phyloP scores from a whole-genome alignment of 202 grass and related monocot genomes.

The Schoenoplectus triqueter region DNA sequence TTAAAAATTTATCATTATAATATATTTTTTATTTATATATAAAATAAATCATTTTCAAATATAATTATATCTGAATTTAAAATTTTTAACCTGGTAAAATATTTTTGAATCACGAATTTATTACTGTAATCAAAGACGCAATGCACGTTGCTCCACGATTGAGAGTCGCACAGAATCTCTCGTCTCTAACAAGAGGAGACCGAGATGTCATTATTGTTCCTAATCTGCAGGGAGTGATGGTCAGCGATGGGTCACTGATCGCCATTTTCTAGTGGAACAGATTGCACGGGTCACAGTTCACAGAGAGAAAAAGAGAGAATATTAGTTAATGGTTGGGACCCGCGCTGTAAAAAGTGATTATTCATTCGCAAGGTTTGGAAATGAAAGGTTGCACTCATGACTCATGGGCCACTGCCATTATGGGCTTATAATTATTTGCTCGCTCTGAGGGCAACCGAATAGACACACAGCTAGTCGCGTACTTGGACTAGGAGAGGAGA shows the following conservation, averaged over 20 bases:
- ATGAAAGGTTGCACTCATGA: conserved; percentile 23
- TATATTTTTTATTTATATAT: too few relatives aligned
- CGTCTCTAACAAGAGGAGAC: background rate
- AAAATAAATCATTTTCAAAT: too few relatives aligned
- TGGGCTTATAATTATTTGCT: conserved; percentile 26
- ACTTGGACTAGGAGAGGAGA: background rate
- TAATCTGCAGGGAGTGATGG: conserved; percentile 3
- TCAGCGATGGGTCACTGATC: conserved; percentile 2
- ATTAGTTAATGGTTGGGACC: conserved; percentile 27
- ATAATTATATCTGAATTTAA: too few relatives aligned
- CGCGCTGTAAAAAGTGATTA: conserved; percentile 15
- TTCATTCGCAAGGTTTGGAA: conserved; percentile 14
- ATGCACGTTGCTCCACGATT: background rate
- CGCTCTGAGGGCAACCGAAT: background rate
- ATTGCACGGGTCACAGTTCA: background rate
- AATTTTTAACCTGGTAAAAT: too few relatives aligned
- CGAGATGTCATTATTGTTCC: background rate
- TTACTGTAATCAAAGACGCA: too few relatives aligned
- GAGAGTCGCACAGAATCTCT: conserved; percentile 9
- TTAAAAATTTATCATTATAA: too few relatives aligned
- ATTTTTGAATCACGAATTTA: too few relatives aligned
- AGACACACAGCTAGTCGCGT: background rate
- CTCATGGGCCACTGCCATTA: conserved; percentile 33
- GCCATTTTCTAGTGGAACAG: conserved; percentile 14
- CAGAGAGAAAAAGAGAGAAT: background rate